Evolutionary conservation across 1,284 basidiomycete species (phyloP).

Genomic region (Ustilago loliicola): DNA sequence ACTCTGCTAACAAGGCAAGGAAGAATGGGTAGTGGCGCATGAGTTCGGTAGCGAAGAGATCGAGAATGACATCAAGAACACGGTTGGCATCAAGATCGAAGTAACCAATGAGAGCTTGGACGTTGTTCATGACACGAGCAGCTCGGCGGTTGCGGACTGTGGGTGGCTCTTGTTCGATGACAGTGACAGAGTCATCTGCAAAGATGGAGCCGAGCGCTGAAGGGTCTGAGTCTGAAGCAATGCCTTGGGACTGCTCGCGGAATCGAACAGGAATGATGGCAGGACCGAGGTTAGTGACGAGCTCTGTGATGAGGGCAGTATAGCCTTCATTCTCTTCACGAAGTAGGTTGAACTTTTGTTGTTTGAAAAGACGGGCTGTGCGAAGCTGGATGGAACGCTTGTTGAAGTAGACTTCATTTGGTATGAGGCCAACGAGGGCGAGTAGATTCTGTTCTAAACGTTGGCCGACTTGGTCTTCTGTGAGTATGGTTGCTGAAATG

Average conservation of each 20-base stretch:
- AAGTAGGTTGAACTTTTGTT: conserved; percentile 97
- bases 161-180: conserved; percentile 57
- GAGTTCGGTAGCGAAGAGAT: conserved; percentile 86
- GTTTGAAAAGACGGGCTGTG: conserved; percentile 79
- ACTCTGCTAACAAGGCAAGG: conserved; percentile 83
- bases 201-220: conserved; percentile 11
- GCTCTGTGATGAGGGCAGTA: conserved; percentile 87
- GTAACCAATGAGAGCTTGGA: conserved; percentile 74
- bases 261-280: conserved; percentile 75
- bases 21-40: conserved; percentile 91
- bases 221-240: neutral
- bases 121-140: conserved; percentile 63
- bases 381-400: conserved; percentile 64
- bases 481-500: conserved; percentile 21
- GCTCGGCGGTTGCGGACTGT: conserved; percentile 61
- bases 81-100: conserved; percentile 96
- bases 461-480: conserved; percentile 24
- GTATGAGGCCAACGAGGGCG: conserved; percentile 47
- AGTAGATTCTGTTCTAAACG: conserved; percentile 60
- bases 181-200: conserved; percentile 21
- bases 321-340: conserved; percentile 98
- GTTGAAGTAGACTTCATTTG: conserved; percentile 57
- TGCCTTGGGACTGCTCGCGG: conserved; percentile 53
- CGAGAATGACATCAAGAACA: conserved; percentile 91
- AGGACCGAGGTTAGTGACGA: conserved; percentile 83